Base-by-base conservation (phyloP, 1,139 yeast species). In the Hemisphaericaspora lyxosophila region DNA sequence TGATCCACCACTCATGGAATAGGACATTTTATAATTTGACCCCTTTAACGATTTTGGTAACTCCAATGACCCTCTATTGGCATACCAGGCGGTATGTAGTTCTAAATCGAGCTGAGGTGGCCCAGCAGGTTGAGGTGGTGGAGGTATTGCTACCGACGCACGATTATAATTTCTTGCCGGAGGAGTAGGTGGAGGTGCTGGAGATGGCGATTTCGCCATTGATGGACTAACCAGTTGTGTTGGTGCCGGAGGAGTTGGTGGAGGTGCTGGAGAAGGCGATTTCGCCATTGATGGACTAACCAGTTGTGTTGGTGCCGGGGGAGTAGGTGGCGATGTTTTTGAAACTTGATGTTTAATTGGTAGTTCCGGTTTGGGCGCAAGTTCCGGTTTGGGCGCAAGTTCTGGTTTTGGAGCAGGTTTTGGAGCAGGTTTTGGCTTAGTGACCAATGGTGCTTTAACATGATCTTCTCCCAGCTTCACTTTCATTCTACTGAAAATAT, bases 21-120 rank as follows among this genome's bases (percentile, higher is more conserved):
- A 59, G 3, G 68, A 57, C 0, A 69, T 55, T 8, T 62, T 57
- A 50, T 64, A 68, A 42, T 62, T 65, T 26, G 66, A 51, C 0
- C 73, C 73, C 14, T 53, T 40, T 5, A 77, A 54, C 17, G 57
- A 57, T 12, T 47, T 39, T 0, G 82, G 82, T 8, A 73, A 49
- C 3, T 44, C 41, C 1, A 57, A 43, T 1, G 52, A 46, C 1
- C 53, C 49, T 9, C 52, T 46, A 12, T 58, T 53, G 2, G 70
- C 60, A 52, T 62, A 77, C 82, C 82, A 77, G 1, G 73, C 73
- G 0, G 69, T 51, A 1, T 48, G 38, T 7, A 76, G 53, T 38
- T 75, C 75, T 25, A 77, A 48, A 43, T 77, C 69, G 7, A 73
- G 40, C 0, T 54, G 49, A 0, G 73, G 78, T 34, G 62, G 70